Base-by-base conservation (phyloP, 78 protist genomes). In the Capsaspora owczarzaki region DNA sequence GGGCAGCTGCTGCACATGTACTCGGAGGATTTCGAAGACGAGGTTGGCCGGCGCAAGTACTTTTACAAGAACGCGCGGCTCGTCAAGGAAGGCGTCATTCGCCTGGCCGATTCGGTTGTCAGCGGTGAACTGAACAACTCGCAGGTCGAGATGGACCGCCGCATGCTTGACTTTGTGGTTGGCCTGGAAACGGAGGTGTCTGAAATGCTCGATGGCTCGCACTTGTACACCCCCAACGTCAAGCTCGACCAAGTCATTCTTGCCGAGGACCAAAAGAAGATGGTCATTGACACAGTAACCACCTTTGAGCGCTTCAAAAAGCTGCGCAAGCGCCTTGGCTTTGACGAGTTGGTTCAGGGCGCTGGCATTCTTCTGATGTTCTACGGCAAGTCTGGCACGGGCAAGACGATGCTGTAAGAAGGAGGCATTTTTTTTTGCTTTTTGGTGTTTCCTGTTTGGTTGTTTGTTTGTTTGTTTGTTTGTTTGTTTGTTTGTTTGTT, bases 121-220 rank as follows among this genome's bases (percentile, higher is more conserved):
- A 51, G 37, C 43, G 14, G 35, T 43, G 82, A 87, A 0, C 80
- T 88, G 3, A 44, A 81, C 85, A 78, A 88, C 37, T 70, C 44
- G 14, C 20, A 8, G 29, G 85, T 85, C 46, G 53, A 76, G 41
- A 68, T 88, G 31, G 91, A 88, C 43, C 69, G 89, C 2, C 66
- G 87, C 31, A 88, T 90, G 87, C 76, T 88, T 23, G 94, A 91
- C 76, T 81, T 46, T 61, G 31, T 88, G 31, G 80, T 86, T 44
- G 94, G 94, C 27, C 78, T 89, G 16, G 92, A 88, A 70, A 84
- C 81, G 41, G 88, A 88, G 37, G 71, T 84, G 38, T 23, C 61
- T 37, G 94, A 91, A 51, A 60, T 90, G 46, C 84, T 91, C 27
- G 88, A 85, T 5, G 93, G 90, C 37, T 69, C 85, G 68, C 83